Base-by-base conservation (phyloP, 257 asterid species). In the Rhazya stricta region DNA sequence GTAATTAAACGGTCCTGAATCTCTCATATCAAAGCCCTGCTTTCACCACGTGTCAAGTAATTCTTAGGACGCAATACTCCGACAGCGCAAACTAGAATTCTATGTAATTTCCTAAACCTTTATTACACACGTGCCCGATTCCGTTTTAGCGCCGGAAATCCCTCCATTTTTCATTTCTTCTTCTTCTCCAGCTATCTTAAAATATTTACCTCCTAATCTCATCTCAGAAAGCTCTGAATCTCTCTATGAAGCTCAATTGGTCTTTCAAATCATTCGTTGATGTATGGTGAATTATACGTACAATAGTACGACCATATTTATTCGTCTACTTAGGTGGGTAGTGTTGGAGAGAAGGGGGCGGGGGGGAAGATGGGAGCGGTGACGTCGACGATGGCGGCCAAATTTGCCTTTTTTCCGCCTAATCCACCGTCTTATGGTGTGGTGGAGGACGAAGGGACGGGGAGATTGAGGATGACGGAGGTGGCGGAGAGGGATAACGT, bases 361-460 rank as follows among this genome's bases (percentile, higher is more conserved):
- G 21, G 54, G 72, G 57, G 21, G 23, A 41, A 25, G 83, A 93
- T 91, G 98, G 98, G 98, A 82, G 94, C 85, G 73, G 86, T 93
- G 63, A 89, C 98, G 84, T 93, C 98, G 78, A 79, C 98, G 74
- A 85, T 93, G 96, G 98, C 98, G 58, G 94, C 97, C 76, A 90
- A 88, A 85, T 89, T 93, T 67, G 98, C 98, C 2, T 93, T 93
- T 80, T 93, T 93, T 76, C 98, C 98, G 75, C 98, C 98, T 36
- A 87, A 83, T 69, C 98, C 98, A 72, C 85, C 97, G 78, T 91
- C 97, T 67, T 93, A 93, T 60, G 87, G 86, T 72, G 84, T 89
- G 83, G 81, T 72, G 83, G 84, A 65, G 80, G 91, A 74, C 68
- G 95, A 80, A 69, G 84, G 79, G 45, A 74, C 87, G 73, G 91